A percentile compares a stretch with the other conserved stretches of the same genome.
These are phyloP conservation scores for Aspergillus sp. DNA, from an alignment of 2,329 filamentous ascomycete genomes.

Conservation along the genomic window DNA sequence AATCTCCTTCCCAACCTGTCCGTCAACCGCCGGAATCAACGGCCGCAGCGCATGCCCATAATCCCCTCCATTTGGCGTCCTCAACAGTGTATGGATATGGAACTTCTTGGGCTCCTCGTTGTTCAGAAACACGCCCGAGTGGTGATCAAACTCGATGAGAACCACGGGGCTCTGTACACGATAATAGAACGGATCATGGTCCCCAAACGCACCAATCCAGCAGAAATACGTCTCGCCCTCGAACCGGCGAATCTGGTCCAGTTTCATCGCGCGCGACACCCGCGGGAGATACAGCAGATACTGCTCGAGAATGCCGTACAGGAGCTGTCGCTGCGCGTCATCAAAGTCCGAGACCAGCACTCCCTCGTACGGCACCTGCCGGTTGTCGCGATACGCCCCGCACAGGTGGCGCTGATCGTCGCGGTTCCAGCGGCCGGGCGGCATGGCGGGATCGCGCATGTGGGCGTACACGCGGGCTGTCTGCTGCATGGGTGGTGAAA, in stretches of 20 bases:
- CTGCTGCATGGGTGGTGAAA: slow-evolving; percentile 39
- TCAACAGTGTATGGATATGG: slow-evolving; percentile 65
- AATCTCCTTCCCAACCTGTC: slow-evolving; percentile 29
- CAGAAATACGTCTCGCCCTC: slow-evolving; percentile 67
- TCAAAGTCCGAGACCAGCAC: slow-evolving; percentile 42
- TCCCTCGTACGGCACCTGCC: slow-evolving; percentile 65
- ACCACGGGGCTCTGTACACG: slow-evolving; percentile 67
- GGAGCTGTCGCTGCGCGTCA: slow-evolving; percentile 41
- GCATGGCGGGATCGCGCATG: slow-evolving; percentile 58
- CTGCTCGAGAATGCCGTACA: slow-evolving; percentile 52
- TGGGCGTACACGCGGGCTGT: slow-evolving; percentile 49
- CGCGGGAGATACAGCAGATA: slow-evolving; percentile 61
- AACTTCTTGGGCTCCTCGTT: slow-evolving; percentile 67
- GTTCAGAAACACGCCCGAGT: slow-evolving; percentile 66
- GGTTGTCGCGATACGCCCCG: slow-evolving; percentile 70
- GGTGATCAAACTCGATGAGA: slow-evolving; percentile 69
- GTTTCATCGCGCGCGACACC: slow-evolving; percentile 43
- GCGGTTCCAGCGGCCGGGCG: slow-evolving; percentile 58
- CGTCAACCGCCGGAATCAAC: slow-evolving; percentile 25
- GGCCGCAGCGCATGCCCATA: slow-evolving; percentile 53
- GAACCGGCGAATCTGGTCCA: slow-evolving; percentile 46
- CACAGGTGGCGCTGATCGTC: slow-evolving; percentile 71
- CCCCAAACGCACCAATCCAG: slow-evolving; percentile 61
- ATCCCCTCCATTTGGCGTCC: slow-evolving; percentile 66
- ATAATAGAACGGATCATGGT: slow-evolving; percentile 66